Base-by-base conservation (phyloP, 2,329 filamentous ascomycete species). In the Thelonectria rubi region DNA sequence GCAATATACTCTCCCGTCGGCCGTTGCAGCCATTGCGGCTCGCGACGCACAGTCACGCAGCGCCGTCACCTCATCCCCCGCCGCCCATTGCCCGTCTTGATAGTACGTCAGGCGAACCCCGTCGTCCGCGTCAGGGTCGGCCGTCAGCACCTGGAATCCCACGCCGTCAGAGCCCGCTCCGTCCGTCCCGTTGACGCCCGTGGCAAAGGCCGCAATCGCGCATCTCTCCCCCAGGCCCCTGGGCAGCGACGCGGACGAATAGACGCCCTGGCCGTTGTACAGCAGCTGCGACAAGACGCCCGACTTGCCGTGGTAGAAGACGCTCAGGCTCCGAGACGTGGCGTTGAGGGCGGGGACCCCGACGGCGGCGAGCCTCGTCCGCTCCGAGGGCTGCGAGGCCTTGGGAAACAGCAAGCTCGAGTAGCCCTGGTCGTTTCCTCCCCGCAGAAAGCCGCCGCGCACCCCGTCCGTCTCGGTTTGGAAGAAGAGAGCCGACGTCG, bases 91-190 rank as follows among this genome's bases (percentile, higher is more conserved):
- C 15, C 47, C 58, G 26, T 47, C 6, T 12, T 51, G 15, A 47
- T 51, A 60, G 21, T 60, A 60, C 4, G 46, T 60, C 4, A 56
- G 40, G 10, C 40, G 47, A 14, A 60, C 52, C 4, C 39, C 32
- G 5, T 47, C 20, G 5, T 51, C 47, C 9, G 51, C 18, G 30
- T 45, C 47, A 2, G 51, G 43, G 14, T 52, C 58, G 3, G 32
- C 40, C 0, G 52, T 55, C 18, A 60, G 20, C 9, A 60, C 58
- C 12, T 60, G 58, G 20, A 39, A 50, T 3, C 48, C 47, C 9
- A 51, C n/a, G 1, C 24, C 37, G 5, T 40, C 20, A 3, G 58
- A 14, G 2, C 18, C 24, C 12, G 32, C 17, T 3, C 24, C 10
- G 14, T 32, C 26, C 3, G 52, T 60, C 5, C 55, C 58, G 14